Evolutionary conservation across 2,329 filamentous ascomycete species (phyloP).

Genomic region (Rutstroemia sp.): DNA sequence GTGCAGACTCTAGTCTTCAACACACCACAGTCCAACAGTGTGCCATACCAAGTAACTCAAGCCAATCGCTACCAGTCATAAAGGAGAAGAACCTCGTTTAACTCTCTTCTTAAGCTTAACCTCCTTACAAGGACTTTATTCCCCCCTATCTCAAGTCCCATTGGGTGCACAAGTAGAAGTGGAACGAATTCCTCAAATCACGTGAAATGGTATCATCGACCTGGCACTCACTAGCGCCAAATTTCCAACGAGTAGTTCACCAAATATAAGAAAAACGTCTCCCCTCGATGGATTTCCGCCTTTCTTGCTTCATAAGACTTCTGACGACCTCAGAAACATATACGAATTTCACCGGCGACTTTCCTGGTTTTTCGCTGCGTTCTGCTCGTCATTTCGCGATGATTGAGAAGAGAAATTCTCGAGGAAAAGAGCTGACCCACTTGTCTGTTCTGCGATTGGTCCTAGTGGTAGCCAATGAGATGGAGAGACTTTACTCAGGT

Average conservation of each 20-base stretch:
- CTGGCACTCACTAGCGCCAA: slow-evolving; percentile 2
- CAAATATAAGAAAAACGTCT: slow-evolving; percentile 6
- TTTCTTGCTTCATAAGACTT: neutral
- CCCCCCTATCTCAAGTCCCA: neutral
- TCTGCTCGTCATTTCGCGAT: neutral
- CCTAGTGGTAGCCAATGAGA: slow-evolving; percentile 3
- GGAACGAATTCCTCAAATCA: neutral
- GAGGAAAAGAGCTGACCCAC: neutral
- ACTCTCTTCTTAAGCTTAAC: neutral
- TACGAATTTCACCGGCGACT: neutral
- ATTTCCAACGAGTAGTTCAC: neutral
- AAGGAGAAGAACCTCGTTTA: too few relatives aligned
- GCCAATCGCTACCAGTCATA: too few relatives aligned
- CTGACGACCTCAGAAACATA: neutral
- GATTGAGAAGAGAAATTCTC: too few relatives aligned
- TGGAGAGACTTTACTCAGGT: too few relatives aligned
- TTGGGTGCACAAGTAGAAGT: neutral
- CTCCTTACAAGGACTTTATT: neutral
- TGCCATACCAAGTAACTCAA: too few relatives aligned
- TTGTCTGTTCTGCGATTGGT: neutral
- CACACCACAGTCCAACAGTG: too few relatives aligned
- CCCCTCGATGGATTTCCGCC: neutral
- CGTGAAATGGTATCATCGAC: slow-evolving; percentile 10
- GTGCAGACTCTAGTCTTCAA: too few relatives aligned
- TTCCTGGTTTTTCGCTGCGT: slow-evolving; percentile 3